Base-by-base conservation (phyloP, 768 basidiomycete genomes). In the Macrolepiota albuminosa region DNA sequence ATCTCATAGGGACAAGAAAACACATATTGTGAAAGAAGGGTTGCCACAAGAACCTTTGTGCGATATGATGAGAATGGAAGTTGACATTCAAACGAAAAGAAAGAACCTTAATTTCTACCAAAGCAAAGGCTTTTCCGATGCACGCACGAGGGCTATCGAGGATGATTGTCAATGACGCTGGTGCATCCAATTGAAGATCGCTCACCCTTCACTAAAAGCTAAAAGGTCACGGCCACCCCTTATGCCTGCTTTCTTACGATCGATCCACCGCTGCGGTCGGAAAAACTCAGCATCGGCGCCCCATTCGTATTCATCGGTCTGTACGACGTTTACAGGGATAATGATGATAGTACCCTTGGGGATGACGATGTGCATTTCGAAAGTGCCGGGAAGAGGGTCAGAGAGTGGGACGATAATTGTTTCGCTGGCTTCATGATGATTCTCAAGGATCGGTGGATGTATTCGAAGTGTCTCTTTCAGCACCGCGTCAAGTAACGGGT, bases 201-300 rank as follows among this genome's bases (percentile, higher is more conserved):
- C 80, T 63, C 62, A 84, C 84, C 84, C 84, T 58, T 80, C 73
- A 62, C 85, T 83, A 63, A 86, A 86, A 4, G 84, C 81, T 58
- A 86, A 75, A 46, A 86, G 72, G 46, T 80, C 78, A 48, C 75
- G 78, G 13, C 71, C 73, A 49, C 70, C 72, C 40, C 70, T 68
- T 18, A 68, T 57, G 34, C 66, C 67, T 29, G 62, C 60, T 61
- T 61, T 65, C 64, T 71, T 75, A 58, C 71, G 72, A 53, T 78
- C 76, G 11, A 86, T 68, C 88, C 88, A 90, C 24, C 88, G 81
- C 56, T 80, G 78, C 3, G 87, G 87, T 26, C 81, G 74, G 67
- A 87, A 90, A 14, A 73, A 60, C 26, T 78, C 70, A 3, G 84
- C 78, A 66, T 88, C 84, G 6, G 76, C 65, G 6, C 88, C 88